Evolutionary conservation across 495 filamentous ascomycete genomes (phyloP).

Genomic region (Penicillium ucsense): DNA sequence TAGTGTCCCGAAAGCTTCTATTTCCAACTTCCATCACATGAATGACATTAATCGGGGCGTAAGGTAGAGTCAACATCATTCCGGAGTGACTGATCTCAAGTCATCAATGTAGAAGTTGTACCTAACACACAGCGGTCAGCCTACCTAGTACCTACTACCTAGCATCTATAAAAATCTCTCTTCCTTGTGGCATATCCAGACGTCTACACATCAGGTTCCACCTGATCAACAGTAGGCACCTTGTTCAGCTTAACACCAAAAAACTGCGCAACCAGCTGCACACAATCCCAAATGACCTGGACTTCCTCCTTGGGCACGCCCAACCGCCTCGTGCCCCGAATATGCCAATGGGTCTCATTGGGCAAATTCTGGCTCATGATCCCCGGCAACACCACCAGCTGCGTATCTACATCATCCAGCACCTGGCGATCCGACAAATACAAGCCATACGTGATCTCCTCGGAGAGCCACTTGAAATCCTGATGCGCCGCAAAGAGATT

Average conservation of each 20-base stretch:
- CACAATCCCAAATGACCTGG: slow-evolving; percentile 31
- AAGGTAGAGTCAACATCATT: too few species aligned
- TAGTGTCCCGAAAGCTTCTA: too few species aligned
- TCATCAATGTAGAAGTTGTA: too few species aligned
- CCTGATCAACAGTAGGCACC: slow-evolving; percentile 40
- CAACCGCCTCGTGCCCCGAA: slow-evolving; percentile 42
- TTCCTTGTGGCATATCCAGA: background rate
- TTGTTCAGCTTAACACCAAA: slow-evolving; percentile 27
- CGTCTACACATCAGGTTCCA: slow-evolving; percentile 30
- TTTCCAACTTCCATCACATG: too few species aligned
- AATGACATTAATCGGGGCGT: too few species aligned
- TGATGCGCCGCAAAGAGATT: slow-evolving; percentile 39
- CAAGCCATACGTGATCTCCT: slow-evolving; percentile 46
- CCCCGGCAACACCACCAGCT: slow-evolving; percentile 43
- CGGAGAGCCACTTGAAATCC: slow-evolving; percentile 35
- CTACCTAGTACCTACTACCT: too few species aligned
- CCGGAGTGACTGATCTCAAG: too few species aligned
- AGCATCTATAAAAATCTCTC: background rate
- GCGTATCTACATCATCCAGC: slow-evolving; percentile 42
- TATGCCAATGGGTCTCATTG: slow-evolving; percentile 47
- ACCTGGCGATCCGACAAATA: slow-evolving; percentile 46
- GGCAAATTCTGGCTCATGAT: slow-evolving; percentile 52
- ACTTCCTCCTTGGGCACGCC: slow-evolving; percentile 43
- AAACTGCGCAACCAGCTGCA: slow-evolving; percentile 28
- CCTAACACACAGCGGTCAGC: too few species aligned